Evolutionary conservation across 2,329 filamentous ascomycete genomes (phyloP).

Genomic region (Cadophora gregata): DNA sequence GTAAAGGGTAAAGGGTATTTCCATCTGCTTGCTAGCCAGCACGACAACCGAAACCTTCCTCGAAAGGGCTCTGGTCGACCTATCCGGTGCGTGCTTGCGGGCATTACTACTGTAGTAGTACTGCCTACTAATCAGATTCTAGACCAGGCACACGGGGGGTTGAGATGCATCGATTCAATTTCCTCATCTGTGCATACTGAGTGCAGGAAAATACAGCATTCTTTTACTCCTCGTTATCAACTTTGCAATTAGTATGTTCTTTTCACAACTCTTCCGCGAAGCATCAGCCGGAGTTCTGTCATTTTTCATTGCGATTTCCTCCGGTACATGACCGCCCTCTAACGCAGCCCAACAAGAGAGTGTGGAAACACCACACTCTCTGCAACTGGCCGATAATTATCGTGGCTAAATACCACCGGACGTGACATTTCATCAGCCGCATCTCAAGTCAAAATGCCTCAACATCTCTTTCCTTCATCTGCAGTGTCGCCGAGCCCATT

Average conservation of each 20-base stretch:
- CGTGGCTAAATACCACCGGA: constrained; percentile 7
- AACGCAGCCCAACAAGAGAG: constrained; percentile 14
- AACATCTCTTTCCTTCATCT: background rate
- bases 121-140: constrained; percentile 7
- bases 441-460: constrained; percentile 4
- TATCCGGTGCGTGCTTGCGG: background rate
- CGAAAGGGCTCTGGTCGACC: background rate
- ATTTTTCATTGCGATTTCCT: background rate
- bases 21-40: background rate
- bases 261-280: background rate
- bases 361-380: background rate
- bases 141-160: background rate
- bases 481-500: background rate
- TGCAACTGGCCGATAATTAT: constrained; percentile 4
- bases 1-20: constrained; percentile 2
- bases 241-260: background rate
- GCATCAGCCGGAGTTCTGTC: background rate
- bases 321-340: background rate
- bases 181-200: constrained; percentile 3
- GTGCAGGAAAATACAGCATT: background rate
- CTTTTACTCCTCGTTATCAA: background rate
- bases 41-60: constrained; percentile 7
- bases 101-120: background rate
- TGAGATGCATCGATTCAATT: constrained; percentile 6
- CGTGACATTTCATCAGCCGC: background rate